Base-by-base conservation (phyloP, 805 yeast species). In the Spathaspora gorwiae region DNA sequence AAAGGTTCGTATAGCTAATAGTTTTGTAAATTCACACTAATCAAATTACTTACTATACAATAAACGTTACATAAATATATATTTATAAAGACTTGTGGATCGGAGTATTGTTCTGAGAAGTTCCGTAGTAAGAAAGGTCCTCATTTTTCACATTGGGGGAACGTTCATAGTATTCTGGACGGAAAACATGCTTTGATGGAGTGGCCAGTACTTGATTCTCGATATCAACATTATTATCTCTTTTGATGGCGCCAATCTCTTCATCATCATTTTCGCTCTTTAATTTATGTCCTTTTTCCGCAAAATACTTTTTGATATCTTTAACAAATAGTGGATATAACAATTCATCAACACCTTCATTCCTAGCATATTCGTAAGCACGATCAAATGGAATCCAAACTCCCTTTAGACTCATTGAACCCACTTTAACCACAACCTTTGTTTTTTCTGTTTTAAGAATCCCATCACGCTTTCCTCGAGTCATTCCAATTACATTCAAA, bases 381-480 rank as follows among this genome's bases (percentile, higher is more conserved):
- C 72, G 52, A 3, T 64, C 68, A 47, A 67, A 62, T 0, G 73
- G 73, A 13, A 68, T 59, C 74, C 74, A 68, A 1, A 68, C 70
- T 7, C 74, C 74, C 45, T 68, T 68, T 42, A 68, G 52, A 43
- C 64, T 64, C 73, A 68, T 68, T 4, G 70, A 54, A 0, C 74
- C 74, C 6, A 60, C 60, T 49, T 65, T 64, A 11, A 65, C 61
- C 5, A 68, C 70, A 14, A 39, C 48, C 37, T 63, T 57, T 6
- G 46, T 48, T 43, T 59, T 64, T 44, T 68, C 74, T 3, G 64
- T 51, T 45, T 68, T 68, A 37, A 68, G 53, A 26, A 68, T 64
- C 9, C 73, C 73, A 51, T 68, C 74, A 29, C 73, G 47, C 47
- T 65, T 64, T 5, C 74, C 74, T 43, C 74, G 54, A 11, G 70